phyloP scores from a whole-genome alignment of 192 early-diverging fungal species.

The Backusella tuberculispora region DNA sequence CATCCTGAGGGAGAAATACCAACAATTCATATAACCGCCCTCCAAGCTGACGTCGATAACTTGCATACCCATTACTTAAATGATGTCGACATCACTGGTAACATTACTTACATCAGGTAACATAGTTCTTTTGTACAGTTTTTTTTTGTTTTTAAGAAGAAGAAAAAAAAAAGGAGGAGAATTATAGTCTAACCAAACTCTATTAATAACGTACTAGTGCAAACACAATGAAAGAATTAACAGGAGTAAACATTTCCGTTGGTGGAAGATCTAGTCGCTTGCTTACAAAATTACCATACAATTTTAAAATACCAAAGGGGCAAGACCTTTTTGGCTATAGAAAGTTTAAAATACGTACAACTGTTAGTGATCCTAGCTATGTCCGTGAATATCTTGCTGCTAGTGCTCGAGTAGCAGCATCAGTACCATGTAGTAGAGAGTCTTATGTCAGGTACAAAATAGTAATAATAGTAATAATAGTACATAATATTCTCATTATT shows the following conservation, averaged over 20 bases:
- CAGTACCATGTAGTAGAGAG: slow-evolving; percentile 15
- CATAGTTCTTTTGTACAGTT: neutral
- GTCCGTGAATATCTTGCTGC: slow-evolving; percentile 33
- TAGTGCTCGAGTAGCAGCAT: slow-evolving; percentile 23
- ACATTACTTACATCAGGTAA: slow-evolving; percentile 37
- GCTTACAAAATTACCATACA: slow-evolving; percentile 37
- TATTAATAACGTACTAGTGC: slow-evolving; percentile 3
- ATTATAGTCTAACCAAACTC: too few relatives aligned
- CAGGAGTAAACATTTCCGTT: slow-evolving; percentile 11
- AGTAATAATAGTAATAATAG: neutral
- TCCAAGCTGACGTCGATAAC: slow-evolving; percentile 13
- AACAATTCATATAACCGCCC: slow-evolving; percentile 23
- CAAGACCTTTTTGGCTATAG: slow-evolving; percentile 25
- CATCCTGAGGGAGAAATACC: slow-evolving; percentile 29
- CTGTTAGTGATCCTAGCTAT: slow-evolving; percentile 33
- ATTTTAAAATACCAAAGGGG: slow-evolving; percentile 21
- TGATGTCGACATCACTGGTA: slow-evolving; percentile 21
- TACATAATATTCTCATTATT: neutral
- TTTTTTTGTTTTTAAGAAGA: neutral
- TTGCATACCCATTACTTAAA: slow-evolving; percentile 18
- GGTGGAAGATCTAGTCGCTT: slow-evolving; percentile 32
- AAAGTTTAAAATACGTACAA: slow-evolving; percentile 35
- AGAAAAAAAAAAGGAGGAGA: neutral
- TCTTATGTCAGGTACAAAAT: slow-evolving; percentile 40
- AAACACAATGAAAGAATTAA: slow-evolving; percentile 2